A percentile compares a stretch with the other conserved stretches of the same genome.
phyloP scores from a whole-genome alignment of 805 yeast genomes.

The Metschnikowia cerradonensis region DNA sequence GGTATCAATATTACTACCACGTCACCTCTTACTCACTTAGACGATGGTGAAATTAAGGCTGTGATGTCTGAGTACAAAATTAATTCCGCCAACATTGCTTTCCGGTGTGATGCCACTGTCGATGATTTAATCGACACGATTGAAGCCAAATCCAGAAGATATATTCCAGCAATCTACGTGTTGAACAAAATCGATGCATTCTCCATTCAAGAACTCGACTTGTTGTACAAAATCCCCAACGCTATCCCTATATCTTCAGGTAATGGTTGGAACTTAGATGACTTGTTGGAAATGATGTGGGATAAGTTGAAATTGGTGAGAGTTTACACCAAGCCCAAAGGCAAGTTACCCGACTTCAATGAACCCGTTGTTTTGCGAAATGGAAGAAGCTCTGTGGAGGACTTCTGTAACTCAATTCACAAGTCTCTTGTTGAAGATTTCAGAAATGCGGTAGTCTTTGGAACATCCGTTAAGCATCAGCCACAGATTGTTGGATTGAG shows the following conservation, averaged over 20 bases:
- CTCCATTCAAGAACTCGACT: constrained; percentile 87
- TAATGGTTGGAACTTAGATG: constrained; percentile 95
- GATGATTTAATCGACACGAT: constrained; percentile 94
- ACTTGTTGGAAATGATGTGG: constrained; percentile 94
- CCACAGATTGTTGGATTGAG: constrained; percentile 92
- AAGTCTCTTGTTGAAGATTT: constrained; percentile 91
- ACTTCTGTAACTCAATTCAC: constrained; percentile 95
- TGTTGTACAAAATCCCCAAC: constrained; percentile 87
- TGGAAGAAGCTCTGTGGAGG: constrained; percentile 82
- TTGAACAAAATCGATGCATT: constrained; percentile 94
- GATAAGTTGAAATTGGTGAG: constrained; percentile 83
- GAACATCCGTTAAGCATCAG: constrained; percentile 93
- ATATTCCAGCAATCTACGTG: constrained; percentile 93
- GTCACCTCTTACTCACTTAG: constrained; percentile 86
- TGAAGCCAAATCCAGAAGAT: constrained; percentile 85
- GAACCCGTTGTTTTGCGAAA: constrained; percentile 92
- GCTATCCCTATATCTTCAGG: constrained; percentile 97
- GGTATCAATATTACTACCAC: constrained; percentile 93
- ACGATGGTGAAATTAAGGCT: constrained; percentile 89
- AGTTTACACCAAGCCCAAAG: constrained; percentile 97
- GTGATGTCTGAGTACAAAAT: constrained; percentile 94
- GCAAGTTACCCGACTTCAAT: constrained; percentile 84
- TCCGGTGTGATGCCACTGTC: constrained; percentile 96
- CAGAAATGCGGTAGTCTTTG: constrained; percentile 88
- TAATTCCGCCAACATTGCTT: constrained; percentile 92